Base-by-base conservation (phyloP, 2,329 filamentous ascomycete genomes). In the Penicillium griseofulvum region DNA sequence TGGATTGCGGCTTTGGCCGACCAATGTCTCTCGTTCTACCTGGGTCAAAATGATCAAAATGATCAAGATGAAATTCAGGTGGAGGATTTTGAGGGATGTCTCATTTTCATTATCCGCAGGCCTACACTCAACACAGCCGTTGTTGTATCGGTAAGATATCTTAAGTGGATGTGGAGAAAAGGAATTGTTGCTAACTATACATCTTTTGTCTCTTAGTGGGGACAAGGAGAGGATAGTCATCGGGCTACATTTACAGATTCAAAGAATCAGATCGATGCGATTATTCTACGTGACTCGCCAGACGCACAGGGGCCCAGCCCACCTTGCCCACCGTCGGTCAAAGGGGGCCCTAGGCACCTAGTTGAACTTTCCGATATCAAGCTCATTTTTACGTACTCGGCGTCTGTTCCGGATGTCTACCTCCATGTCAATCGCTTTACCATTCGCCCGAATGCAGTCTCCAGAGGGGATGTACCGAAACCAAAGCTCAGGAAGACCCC, bases 341-440 rank as follows among this genome's bases (percentile, higher is more conserved):
- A 55, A 22, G 50, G 63, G 28, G 60, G 57, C 10, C 66, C 64
- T 49, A 73, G 69, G 5, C 65, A 65, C 16, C 26, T 62, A 5
- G 60, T 75, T 24, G 64, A 69, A 49, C 55, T 77, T 42, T 44
- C 61, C 3, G 65, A 70, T 36, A 74, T 74, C 53, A 67, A 72
- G 41, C 57, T 77, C 19, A 64, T 75, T 45, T 64, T 76, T 39
- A 63, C 63, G 33, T 68, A 71, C 58, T 58, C 63, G 29, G 53
- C 52, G 11, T 50, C 58, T 4, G 37, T 54, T 3, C 63, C 69
- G 5, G 62, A 65, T 9, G 17, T 71, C 12, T 58, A 63, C 46
- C 50, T 73, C 16, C 61, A 60, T 16, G 53, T 72, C 38, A 63
- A 62, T 39, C 48, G 57, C 7, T 70, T 71, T 41, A 51, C 39